Base-by-base conservation (phyloP, 352 stramenopile species). In the Globisporangium paddicum region DNA sequence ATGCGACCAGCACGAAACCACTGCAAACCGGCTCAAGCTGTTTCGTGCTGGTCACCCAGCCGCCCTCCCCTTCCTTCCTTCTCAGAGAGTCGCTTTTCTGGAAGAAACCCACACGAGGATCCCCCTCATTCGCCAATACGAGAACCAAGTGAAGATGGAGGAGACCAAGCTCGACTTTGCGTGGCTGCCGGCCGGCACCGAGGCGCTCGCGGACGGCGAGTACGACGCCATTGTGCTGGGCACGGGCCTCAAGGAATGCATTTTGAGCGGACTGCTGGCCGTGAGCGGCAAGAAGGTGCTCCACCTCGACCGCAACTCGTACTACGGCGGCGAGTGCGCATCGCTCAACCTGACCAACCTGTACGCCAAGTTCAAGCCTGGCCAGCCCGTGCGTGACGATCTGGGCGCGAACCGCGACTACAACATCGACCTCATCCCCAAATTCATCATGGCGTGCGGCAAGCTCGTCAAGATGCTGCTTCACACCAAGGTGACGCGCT, bases 381-480 rank as follows among this genome's bases (percentile, higher is more conserved):
- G 74, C 6, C 67, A 89, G 54, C 62, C 80, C 57, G 75, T 83
- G 51, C 71, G 78, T 55, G 69, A 74, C 45, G 79, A 93, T 19
- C 73, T 99, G 32, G 97, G 97, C 55, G 95, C 89, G 38, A 98
- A 98, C 72, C 96, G 97, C 48, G 97, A 99, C 79, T 99, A 99
- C 86, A 99, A 99, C 74, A 97, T 99, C 53, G 98, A 99, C 79
- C 80, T 99, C 25, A 97, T 99, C 70, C 97, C 98, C 48, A 99
- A 99, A 83, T 99, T 99, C 70, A 99, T 99, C 75, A 99, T 99
- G 96, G 97, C 97, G 1, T 99, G 96, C 69, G 98, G 98, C 60
- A 99, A 99, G 71, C 85, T 99, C 21, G 98, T 98, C 25, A 99
- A 99, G 81, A 99, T 99, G 92, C 69, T 93, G 65, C 66, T 93